Evolutionary conservation across 768 basidiomycete genomes (phyloP).

Genomic region (Postia placenta): DNA sequence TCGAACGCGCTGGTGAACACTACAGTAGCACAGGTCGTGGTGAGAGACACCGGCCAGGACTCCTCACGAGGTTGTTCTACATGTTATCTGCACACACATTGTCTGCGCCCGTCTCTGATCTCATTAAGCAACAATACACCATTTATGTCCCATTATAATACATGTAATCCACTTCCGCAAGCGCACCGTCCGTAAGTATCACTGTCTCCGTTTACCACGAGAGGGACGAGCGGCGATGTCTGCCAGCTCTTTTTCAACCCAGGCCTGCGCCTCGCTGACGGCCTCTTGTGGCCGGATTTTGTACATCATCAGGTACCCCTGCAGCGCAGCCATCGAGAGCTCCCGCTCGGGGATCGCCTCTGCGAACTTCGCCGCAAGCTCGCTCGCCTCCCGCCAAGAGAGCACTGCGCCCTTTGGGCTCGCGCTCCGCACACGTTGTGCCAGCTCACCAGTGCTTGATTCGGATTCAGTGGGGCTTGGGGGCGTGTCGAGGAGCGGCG

Average conservation of each 20-base stretch:
- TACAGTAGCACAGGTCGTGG: too few relatives aligned
- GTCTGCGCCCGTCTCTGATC: too few relatives aligned
- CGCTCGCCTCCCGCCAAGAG: slow-evolving; percentile 29
- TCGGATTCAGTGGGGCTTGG: neutral
- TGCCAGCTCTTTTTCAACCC: slow-evolving; percentile 8
- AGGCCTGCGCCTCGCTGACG: slow-evolving; percentile 13
- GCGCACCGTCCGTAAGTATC: too few relatives aligned
- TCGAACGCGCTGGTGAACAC: too few relatives aligned
- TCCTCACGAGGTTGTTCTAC: too few relatives aligned
- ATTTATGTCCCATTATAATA: too few relatives aligned
- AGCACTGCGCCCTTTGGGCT: neutral
- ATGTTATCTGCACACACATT: too few relatives aligned
- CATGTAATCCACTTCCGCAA: too few relatives aligned
- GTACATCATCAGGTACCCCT: slow-evolving; percentile 64
- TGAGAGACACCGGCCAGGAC: too few relatives aligned
- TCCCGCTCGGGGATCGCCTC: slow-evolving; percentile 35
- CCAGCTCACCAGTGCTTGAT: neutral
- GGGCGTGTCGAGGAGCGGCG: neutral
- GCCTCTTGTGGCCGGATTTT: slow-evolving; percentile 57
- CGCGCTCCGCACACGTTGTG: neutral
- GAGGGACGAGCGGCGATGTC: neutral
- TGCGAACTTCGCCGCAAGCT: slow-evolving; percentile 53
- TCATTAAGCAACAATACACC: too few relatives aligned
- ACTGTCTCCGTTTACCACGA: too few relatives aligned
- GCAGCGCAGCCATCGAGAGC: slow-evolving; percentile 36